Evolutionary conservation across 305 asterid genomes (phyloP).

Genomic region (Solanum hybrid): DNA sequence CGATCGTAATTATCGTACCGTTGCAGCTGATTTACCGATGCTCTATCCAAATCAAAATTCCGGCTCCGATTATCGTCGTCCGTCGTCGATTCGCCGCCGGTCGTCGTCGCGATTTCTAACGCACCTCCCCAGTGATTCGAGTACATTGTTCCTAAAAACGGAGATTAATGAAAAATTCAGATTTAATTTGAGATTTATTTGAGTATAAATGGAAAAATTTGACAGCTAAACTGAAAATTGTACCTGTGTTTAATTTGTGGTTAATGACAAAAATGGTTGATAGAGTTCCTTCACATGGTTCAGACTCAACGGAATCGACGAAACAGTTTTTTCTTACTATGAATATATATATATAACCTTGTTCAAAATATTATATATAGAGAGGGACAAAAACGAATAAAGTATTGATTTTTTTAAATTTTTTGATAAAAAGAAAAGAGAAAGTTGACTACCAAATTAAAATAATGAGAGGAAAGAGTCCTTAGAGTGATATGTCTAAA

Average conservation of each 20-base stretch:
- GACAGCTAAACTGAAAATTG: not conserved
- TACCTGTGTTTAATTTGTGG: not conserved
- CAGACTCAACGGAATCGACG: not conserved
- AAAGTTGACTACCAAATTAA: not conserved
- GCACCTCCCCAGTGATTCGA: slow-evolving; percentile 86
- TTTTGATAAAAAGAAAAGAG: not conserved
- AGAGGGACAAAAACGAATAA: not conserved
- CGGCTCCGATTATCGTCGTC: slow-evolving; percentile 36
- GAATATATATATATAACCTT: not conserved
- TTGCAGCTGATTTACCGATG: slow-evolving; percentile 38
- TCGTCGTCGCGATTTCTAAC: slow-evolving; percentile 30
- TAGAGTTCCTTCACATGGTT: not conserved
- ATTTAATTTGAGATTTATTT: no score
- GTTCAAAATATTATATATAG: not conserved
- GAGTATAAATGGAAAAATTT: not conserved
- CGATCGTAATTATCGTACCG: not conserved
- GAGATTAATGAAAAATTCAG: not conserved
- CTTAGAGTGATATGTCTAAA: not conserved
- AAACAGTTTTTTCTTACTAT: not conserved
- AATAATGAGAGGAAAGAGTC: not conserved
- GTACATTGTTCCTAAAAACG: slow-evolving; percentile 24
- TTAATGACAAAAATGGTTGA: not conserved
- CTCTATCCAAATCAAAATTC: slow-evolving; percentile 54
- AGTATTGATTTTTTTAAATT: not conserved
- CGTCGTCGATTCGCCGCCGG: slow-evolving; percentile 32